Evolutionary conservation across 2,329 filamentous ascomycete species (phyloP).

Genomic region (Alternaria postmessia): DNA sequence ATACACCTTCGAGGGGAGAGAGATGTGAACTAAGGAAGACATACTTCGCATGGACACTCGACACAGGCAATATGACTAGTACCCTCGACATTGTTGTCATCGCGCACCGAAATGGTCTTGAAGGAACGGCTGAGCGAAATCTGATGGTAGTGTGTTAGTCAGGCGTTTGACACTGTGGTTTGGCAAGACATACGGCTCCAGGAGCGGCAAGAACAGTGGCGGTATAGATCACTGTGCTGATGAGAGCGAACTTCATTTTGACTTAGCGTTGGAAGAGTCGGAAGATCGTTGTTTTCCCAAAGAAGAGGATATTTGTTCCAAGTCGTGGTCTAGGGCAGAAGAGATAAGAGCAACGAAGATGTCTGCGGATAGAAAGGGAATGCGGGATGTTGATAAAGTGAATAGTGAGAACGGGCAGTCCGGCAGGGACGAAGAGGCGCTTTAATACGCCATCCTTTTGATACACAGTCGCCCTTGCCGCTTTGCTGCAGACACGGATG

Average conservation of each 20-base stretch:
- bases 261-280: not conserved
- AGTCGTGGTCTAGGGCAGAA: not conserved
- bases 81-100: not conserved
- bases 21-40: not conserved
- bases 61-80: slow-evolving; percentile 8
- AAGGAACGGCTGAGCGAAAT: slow-evolving; percentile 13
- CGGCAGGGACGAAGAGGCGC: not conserved
- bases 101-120: slow-evolving; percentile 5
- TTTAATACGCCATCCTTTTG: not conserved
- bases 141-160: not conserved
- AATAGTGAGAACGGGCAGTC: not conserved
- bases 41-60: slow-evolving; percentile 12
- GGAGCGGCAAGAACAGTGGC: slow-evolving; percentile 12
- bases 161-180: not conserved
- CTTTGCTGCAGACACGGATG: not conserved
- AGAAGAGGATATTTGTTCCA: not conserved
- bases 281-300: not conserved
- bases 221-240: slow-evolving; percentile 7
- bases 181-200: slow-evolving; percentile 1
- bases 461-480: not conserved
- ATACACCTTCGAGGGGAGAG: not conserved
- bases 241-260: slow-evolving; percentile 12
- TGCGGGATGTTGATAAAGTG: not conserved
- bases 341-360: not conserved
- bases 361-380: not conserved